Evolutionary conservation across 2,329 filamentous ascomycete species (phyloP), one percentile per base, ranked within the genome.

Genomic region (Aureobasidium lini): DNA sequence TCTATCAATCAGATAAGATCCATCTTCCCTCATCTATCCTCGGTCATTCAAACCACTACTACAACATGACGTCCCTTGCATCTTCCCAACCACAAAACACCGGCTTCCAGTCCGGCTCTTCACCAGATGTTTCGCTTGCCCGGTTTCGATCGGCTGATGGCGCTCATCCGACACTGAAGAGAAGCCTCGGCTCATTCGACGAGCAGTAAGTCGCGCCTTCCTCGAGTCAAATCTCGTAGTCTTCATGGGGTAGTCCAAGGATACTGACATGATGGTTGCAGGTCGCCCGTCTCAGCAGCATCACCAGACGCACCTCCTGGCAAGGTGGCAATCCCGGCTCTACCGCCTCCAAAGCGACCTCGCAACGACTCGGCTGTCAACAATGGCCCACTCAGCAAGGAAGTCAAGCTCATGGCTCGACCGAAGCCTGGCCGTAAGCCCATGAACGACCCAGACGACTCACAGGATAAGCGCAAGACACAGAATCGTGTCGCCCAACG

Each of bases 401-500:
- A 52, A n/a, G 56, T 57, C 65, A 66, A 64, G 3, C 67, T 79
- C 23, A 76, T 73, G 36, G 68, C 76, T 6, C 72, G 77, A 28
- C 76, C 77, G 7, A 77, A 75, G 79, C 93, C 94, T 23, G 93
- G 93, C 50, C 85, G 93, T 66, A 97, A 97, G 79, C 92, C 93
- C 3, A 67, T 72, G 48, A 90, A 90, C 48, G 48, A 59, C 16
- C 95, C 90, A 37, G 42, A 53, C 70, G 95, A 92, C 56, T 91
- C 92, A 13, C 89, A 89, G 1, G 95, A 91, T 44, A 95, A 95
- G 77, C 85, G 94, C 65, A 95, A 96, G 78, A 89, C 90, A 1
- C 94, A 97, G 76, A 97, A 97, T 73, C 84, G 94, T 62, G 89
- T 90, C 48, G 93, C 93, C 3, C 93, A 97, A 76, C 81, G 93